Percentiles rank a stretch among this genome's conserved stretches.
Conservation (phyloP, 306 rosid genomes). For the Ziziphus jujuba region DNA sequence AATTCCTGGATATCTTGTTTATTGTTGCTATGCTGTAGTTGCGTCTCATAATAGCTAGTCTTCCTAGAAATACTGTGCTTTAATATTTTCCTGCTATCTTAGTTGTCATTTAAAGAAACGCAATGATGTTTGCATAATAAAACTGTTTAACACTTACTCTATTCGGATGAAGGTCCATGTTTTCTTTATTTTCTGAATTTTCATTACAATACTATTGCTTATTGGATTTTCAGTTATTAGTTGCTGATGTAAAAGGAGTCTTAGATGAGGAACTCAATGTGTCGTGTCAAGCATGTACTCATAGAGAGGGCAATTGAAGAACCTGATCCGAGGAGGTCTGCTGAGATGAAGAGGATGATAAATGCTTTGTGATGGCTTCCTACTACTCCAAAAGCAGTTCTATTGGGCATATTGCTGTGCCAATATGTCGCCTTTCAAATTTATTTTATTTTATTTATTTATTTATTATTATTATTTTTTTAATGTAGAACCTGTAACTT, state of each 20-base stretch:
- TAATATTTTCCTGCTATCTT: too few relatives aligned
- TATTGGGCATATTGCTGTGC: slow-evolving; percentile 9
- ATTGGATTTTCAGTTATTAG: not conserved
- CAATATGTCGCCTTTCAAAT: not conserved
- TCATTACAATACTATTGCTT: not conserved
- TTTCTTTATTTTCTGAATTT: not conserved
- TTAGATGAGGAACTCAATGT: slow-evolving; percentile 97
- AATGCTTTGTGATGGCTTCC: slow-evolving; percentile 59
- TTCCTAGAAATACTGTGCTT: too few relatives aligned
- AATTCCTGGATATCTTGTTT: too few relatives aligned
- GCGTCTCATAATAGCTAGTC: too few relatives aligned
- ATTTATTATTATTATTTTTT: too few relatives aligned
- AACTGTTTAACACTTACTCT: too few relatives aligned
- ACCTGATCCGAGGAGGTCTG: slow-evolving; percentile 86
- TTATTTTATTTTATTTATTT: too few relatives aligned
- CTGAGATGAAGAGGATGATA: slow-evolving; percentile 96
- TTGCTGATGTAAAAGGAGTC: slow-evolving; percentile 22
- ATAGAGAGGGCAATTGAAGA: slow-evolving; percentile 93
- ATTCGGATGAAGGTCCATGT: too few relatives aligned
- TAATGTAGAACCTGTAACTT: slow-evolving; percentile 1
- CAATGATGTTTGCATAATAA: too few relatives aligned
- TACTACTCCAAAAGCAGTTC: not conserved
- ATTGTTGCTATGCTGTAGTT: too few relatives aligned
- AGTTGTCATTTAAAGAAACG: too few relatives aligned
- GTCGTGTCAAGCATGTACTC: slow-evolving; percentile 93